Evolutionary conservation across 345 rosid genomes (phyloP).

Genomic region (Turnera subulata): DNA sequence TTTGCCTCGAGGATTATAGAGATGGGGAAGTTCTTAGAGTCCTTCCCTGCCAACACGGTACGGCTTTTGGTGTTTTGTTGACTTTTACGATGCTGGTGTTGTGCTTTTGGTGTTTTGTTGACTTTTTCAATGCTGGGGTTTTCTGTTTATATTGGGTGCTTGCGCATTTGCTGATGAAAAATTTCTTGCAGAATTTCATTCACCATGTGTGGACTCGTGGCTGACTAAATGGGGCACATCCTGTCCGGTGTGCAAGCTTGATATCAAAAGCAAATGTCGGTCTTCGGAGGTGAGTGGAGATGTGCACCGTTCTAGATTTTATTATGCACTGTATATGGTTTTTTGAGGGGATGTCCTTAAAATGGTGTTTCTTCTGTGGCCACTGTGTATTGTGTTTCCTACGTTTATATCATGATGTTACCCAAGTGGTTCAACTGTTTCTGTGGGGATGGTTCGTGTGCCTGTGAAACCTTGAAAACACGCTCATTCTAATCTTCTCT

Average conservation of each 20-base stretch:
- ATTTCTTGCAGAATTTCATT: conserved; percentile 59
- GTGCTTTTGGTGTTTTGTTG: not conserved
- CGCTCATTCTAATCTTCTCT: no score
- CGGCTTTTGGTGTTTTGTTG: not conserved
- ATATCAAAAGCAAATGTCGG: conserved; percentile 36
- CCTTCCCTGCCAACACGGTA: conserved; percentile 78
- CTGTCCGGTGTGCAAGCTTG: conserved; percentile 84
- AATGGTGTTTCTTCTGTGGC: no score
- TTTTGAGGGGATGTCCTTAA: no score
- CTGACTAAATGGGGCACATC: conserved; percentile 70
- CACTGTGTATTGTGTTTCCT: no score
- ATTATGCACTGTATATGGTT: no score
- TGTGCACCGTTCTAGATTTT: conserved; percentile 3
- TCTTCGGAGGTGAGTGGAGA: conserved; percentile 41
- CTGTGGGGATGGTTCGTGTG: no score
- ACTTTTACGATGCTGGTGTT: not conserved
- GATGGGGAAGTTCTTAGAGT: conserved; percentile 59
- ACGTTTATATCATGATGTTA: no score
- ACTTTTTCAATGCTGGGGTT: not conserved
- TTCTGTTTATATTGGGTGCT: not conserved
- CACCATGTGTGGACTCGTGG: conserved; percentile 65
- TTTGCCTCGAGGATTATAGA: conserved; percentile 72
- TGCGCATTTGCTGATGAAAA: not conserved
- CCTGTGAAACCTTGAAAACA: no score
- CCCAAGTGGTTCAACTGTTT: no score